Evolutionary conservation across 2,329 filamentous ascomycete species (phyloP), one percentile per base, ranked within the genome.

Genomic region (Cytospora leucostoma): DNA sequence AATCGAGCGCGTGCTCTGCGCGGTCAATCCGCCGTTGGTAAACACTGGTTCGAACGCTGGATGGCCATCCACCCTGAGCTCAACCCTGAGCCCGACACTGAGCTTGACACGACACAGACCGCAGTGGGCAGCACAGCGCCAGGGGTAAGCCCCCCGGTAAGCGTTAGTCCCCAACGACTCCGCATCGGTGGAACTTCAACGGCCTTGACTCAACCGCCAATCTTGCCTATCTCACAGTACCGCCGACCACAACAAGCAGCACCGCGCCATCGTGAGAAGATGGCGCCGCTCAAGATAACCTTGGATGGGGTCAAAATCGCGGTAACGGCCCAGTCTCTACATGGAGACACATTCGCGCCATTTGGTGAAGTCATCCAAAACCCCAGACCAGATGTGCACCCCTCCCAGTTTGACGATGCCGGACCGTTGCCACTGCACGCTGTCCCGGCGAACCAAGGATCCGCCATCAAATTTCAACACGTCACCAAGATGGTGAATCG

Each of bases 341-440:
- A 87, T 10, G 83, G 84, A 53, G 78, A 81, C 5, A 78, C 84
- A 59, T 98, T 97, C 76, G 80, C 86, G 15, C 82, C 85, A 51
- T 99, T 96, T 75, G 95, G 95, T 73, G 88, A 90, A 61, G 92
- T 95, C 54, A 84, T 97, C 69, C 79, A 87, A 73, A 92, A 94
- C 73, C 91, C 92, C 37, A 80, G 82, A 65, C 82, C 84, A 51
- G 76, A 80, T 71, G 73, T 87, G 67, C 76, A 83, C 67, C 81
- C 85, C 57, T 80, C 78, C 60, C 76, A 75, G 68, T 70, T 71
- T 65, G 63, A 66, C 50, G 67, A 63, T 37, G 32, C 67, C 33
- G 59, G 57, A 2, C 61, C 50, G n/a, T 72, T 76, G 40, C 78
- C 82, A 33, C 74, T 78, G 70, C 79, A 80, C 67, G 79, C 84